Evolutionary conservation across 768 basidiomycete genomes (phyloP).

Genomic region (Panaeolus cyanescens): DNA sequence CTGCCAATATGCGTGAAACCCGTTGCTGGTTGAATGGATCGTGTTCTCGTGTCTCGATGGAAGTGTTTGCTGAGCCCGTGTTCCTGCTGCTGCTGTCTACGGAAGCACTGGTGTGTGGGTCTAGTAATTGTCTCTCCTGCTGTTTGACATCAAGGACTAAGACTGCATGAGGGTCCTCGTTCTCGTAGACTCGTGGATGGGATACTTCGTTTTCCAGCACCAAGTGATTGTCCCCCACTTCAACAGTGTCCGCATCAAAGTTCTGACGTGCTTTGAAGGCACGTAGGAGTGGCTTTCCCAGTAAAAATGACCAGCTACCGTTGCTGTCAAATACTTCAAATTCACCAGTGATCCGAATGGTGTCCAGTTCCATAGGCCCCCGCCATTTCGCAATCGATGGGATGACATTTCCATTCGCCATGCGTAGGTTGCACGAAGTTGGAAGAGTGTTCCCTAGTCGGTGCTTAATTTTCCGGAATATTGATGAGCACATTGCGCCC

Average conservation of each 20-base stretch:
- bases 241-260: neutral
- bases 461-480: too few species aligned
- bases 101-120: neutral
- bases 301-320: constrained; percentile 9
- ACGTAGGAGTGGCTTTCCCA: constrained; percentile 11
- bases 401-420: constrained; percentile 30
- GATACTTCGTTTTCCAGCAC: too few species aligned
- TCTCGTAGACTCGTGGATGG: too few species aligned
- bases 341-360: neutral
- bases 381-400: constrained; percentile 13
- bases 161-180: too few species aligned
- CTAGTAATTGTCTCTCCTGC: too few species aligned
- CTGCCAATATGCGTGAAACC: constrained; percentile 16
- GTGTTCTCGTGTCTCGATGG: neutral
- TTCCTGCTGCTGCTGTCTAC: neutral
- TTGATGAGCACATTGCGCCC: constrained; percentile 10
- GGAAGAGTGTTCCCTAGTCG: too few species aligned
- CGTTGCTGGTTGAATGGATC: constrained; percentile 24
- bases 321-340: constrained; percentile 14
- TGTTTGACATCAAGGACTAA: too few species aligned
- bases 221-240: too few species aligned
- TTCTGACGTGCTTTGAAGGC: constrained; percentile 9
- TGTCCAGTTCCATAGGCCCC: constrained; percentile 14
- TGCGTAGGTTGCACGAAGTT: constrained; percentile 14
- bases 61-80: too few species aligned